These are phyloP conservation scores for Lipomyces spencermartinsiae DNA, from an alignment of 805 yeast species.

Conservation along the genomic window DNA sequence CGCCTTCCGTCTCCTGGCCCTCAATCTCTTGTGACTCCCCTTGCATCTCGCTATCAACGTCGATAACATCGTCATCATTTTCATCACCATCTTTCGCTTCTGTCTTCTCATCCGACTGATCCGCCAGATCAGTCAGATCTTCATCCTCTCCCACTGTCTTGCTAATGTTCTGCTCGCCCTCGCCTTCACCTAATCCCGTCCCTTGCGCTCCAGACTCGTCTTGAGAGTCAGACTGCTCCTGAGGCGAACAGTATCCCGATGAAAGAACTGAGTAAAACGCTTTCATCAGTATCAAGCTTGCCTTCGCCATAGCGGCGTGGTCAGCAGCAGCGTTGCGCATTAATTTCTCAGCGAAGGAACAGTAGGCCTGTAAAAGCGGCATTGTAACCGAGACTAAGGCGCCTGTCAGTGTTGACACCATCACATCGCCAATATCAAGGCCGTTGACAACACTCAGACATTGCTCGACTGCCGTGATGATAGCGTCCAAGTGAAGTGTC, in stretches of 20 bases:
- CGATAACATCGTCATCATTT: slow-evolving; percentile 86
- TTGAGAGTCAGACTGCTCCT: slow-evolving; percentile 68
- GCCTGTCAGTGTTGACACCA: slow-evolving; percentile 45
- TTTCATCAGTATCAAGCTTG: slow-evolving; percentile 63
- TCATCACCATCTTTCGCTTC: slow-evolving; percentile 73
- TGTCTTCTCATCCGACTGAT: slow-evolving; percentile 60
- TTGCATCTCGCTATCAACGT: slow-evolving; percentile 96
- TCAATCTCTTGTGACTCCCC: slow-evolving; percentile 80
- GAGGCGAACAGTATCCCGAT: slow-evolving; percentile 93
- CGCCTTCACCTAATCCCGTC: slow-evolving; percentile 92
- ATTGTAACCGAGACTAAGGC: slow-evolving; percentile 55
- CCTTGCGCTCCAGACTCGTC: slow-evolving; percentile 75
- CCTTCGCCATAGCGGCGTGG: slow-evolving; percentile 63
- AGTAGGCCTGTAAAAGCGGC: slow-evolving; percentile 70
- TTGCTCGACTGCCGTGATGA: slow-evolving; percentile 48
- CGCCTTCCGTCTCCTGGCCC: slow-evolving; percentile 94
- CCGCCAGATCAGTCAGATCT: slow-evolving; percentile 75
- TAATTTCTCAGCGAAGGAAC: slow-evolving; percentile 54
- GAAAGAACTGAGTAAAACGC: slow-evolving; percentile 67
- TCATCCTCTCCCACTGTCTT: slow-evolving; percentile 92
- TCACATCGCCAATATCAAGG: slow-evolving; percentile 49
- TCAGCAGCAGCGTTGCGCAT: slow-evolving; percentile 54
- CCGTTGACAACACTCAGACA: slow-evolving; percentile 49
- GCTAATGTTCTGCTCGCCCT: slow-evolving; percentile 79
- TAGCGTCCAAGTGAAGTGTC: slow-evolving; percentile 50